Evolutionary conservation across 2,329 filamentous ascomycete genomes (phyloP).

Genomic region (Rutstroemia sp.): DNA sequence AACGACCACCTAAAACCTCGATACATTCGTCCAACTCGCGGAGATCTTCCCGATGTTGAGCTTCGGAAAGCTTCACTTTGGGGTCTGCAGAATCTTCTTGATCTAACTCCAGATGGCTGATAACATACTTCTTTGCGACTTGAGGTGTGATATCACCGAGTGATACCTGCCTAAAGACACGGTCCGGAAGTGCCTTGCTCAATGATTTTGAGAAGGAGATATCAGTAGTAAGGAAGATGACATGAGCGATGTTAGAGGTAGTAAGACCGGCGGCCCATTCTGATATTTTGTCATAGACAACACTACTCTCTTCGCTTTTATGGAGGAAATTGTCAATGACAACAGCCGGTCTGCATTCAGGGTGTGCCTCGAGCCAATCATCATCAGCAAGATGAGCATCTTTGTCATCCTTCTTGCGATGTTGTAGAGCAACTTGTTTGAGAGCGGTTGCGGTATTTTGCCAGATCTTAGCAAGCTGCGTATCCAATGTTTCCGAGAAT

Average conservation of each 20-base stretch:
- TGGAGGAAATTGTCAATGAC: constrained; percentile 90
- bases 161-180: constrained; percentile 80
- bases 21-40: constrained; percentile 75
- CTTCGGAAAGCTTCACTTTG: constrained; percentile 24
- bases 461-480: constrained; percentile 82
- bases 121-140: constrained; percentile 83
- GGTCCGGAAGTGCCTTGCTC: constrained; percentile 79
- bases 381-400: constrained; percentile 70
- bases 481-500: constrained; percentile 87
- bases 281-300: constrained; percentile 71
- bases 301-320: constrained; percentile 58
- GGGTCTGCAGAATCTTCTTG: constrained; percentile 29
- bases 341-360: constrained; percentile 73
- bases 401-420: constrained; percentile 63
- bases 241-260: constrained; percentile 82
- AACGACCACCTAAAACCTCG: constrained; percentile 72
- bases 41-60: constrained; percentile 41
- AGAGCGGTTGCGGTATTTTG: constrained; percentile 75
- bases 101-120: constrained; percentile 61
- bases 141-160: constrained; percentile 81
- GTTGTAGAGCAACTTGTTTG: constrained; percentile 66
- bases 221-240: constrained; percentile 89
- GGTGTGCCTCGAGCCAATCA: constrained; percentile 83
- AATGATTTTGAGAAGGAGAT: constrained; percentile 82
- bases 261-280: constrained; percentile 88